Percentiles rank a stretch among this genome's conserved stretches.
These are phyloP conservation scores for Fragilariopsis cylindrus DNA, from an alignment of 108 stramenopile genomes.

Conservation along the genomic window DNA sequence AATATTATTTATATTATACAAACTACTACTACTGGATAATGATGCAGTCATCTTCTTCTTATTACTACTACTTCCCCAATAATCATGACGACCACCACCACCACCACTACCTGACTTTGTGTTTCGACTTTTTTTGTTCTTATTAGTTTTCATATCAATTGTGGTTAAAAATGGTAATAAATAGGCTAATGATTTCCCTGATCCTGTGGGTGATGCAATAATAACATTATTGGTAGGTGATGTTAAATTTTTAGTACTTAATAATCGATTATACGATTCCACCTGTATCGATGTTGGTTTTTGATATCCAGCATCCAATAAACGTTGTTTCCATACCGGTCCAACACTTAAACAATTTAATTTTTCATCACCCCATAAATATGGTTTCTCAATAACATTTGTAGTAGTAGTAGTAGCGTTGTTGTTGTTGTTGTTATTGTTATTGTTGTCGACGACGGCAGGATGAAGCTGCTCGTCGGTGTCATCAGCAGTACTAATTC, in stretches of 20 bases:
- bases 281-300: conserved; percentile 66
- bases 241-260: conserved; percentile 29
- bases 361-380: conserved; percentile 55
- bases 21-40: conserved; percentile 16
- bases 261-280: conserved; percentile 46
- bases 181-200: conserved; percentile 76
- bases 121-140: neutral
- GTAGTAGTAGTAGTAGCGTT: neutral
- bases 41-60: conserved; percentile 11
- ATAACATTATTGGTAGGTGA: conserved; percentile 42
- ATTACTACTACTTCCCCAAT: neutral
- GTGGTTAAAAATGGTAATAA: conserved; percentile 58
- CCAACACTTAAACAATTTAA: conserved; percentile 40
- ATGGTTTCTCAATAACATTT: conserved; percentile 24
- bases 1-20: neutral
- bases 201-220: conserved; percentile 73
- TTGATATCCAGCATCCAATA: conserved; percentile 28
- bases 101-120: conserved; percentile 2
- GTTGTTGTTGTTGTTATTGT: neutral
- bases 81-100: neutral
- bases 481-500: too few species aligned
- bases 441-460: too few species aligned
- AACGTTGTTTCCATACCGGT: conserved; percentile 48
- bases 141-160: neutral
- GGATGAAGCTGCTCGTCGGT: too few species aligned